Evolutionary conservation across 2,329 filamentous ascomycete species (phyloP), one percentile per base, ranked within the genome.

Genomic region (Aspergillus pseudonomiae): DNA sequence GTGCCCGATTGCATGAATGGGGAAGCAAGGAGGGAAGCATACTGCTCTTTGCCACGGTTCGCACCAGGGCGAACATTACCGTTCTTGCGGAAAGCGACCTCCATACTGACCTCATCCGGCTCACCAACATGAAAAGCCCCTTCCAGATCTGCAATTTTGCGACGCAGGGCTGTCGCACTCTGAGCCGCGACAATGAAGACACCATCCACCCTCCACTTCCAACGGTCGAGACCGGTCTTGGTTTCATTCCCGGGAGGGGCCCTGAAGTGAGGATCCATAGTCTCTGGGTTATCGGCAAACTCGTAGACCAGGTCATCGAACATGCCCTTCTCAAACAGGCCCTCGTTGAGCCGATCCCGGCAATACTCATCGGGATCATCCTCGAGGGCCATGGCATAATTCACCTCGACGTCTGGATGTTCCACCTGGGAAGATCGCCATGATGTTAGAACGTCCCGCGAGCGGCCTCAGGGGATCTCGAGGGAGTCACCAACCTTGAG

Each of bases 171-270:
- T 30, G 64, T 59, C 24, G 63, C 36, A 11, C 26, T 48, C 21
- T 65, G 63, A 34, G 68, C 68, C 26, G 67, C 60, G 26, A 67
- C 67, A 26, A 68, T 67, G 57, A 69, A 66, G 3, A 70, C 48
- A 16, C 61, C 63, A 21, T 68, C 67, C 14, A 28, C 26, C 30
- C 65, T 43, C 65, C 67, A 67, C 45, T 64, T 26, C 46, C 65
- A 59, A 48, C 63, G 45, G 24, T 43, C 19, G 21, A 7, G 19
- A 0, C 26, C 50, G 2, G 60, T 55, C 24, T 57, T 43, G 0
- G 34, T 14, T 24, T 58, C n/a, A 30, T 67, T 53, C 4, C 50
- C 63, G 11, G 28, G 56, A 4, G 68, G 68, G 26, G 67, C 62
- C 43, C 59, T 58, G 56, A 65, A 70, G n/a, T 70, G 60, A 3